A percentile compares a stretch with the other conserved stretches of the same genome.
These are phyloP conservation scores for Entomortierella lignicola DNA, from an alignment of 192 early-diverging fungal genomes.

Conservation along the genomic window DNA sequence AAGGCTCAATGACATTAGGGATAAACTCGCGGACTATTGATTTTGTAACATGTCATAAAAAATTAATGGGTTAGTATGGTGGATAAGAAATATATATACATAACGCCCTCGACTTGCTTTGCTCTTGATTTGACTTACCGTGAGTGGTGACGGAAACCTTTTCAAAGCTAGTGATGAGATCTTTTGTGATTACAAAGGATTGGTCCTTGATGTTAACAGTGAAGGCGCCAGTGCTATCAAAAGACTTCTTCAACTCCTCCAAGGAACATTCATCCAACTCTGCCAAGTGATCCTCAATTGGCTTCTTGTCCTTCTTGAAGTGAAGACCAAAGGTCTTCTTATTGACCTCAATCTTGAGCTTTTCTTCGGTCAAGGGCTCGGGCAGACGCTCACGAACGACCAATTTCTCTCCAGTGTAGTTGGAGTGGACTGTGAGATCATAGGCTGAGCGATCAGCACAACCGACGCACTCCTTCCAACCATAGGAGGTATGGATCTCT, in stretches of 20 bases:
- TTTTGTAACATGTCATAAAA: too few species aligned
- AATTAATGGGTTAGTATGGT: too few species aligned
- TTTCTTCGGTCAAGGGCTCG: slow-evolving; percentile 82
- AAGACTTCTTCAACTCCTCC: slow-evolving; percentile 66
- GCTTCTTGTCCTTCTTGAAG: slow-evolving; percentile 92
- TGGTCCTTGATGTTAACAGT: slow-evolving; percentile 72
- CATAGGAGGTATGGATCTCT: slow-evolving; percentile 91
- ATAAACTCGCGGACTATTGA: slow-evolving; percentile 91
- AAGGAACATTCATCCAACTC: slow-evolving; percentile 65
- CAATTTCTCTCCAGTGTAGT: slow-evolving; percentile 91
- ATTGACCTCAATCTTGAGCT: slow-evolving; percentile 87
- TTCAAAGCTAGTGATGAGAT: slow-evolving; percentile 46
- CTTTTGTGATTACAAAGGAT: slow-evolving; percentile 69
- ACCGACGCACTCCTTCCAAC: slow-evolving; percentile 99
- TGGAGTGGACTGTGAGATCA: slow-evolving; percentile 93
- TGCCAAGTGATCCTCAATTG: slow-evolving; percentile 83
- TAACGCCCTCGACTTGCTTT: background rate
- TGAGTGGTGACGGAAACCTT: slow-evolving; percentile 45
- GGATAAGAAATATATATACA: too few species aligned
- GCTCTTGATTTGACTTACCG: background rate
- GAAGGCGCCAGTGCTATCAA: slow-evolving; percentile 62
- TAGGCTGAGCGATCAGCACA: slow-evolving; percentile 99
- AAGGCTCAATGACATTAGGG: slow-evolving; percentile 99
- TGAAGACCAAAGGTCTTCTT: slow-evolving; percentile 95
- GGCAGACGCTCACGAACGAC: slow-evolving; percentile 90